A percentile compares a stretch with the other conserved stretches of the same genome.
Conservation (phyloP, 1,284 basidiomycete genomes). For the Heterobasidion annosum region DNA sequence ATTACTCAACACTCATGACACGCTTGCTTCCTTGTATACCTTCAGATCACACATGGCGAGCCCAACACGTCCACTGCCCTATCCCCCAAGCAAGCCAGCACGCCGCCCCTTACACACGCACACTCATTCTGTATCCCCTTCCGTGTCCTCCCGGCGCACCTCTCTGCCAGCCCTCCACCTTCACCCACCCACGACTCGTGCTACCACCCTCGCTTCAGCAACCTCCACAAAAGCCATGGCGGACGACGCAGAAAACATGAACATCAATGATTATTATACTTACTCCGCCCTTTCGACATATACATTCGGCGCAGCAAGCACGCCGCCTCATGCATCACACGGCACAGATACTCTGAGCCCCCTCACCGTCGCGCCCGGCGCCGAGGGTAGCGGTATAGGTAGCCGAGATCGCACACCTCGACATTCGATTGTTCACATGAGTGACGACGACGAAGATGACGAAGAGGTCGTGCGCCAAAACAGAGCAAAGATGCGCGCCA, state of each 20-base stretch:
- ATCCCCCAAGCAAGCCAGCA: constrained; percentile 12
- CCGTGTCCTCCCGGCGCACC: constrained; percentile 8
- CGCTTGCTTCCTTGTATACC: constrained; percentile 1
- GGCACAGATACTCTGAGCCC: constrained; percentile 21
- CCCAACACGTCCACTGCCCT: constrained; percentile 10
- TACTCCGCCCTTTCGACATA: constrained; percentile 28
- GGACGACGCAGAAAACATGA: constrained; percentile 11
- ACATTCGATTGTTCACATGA: constrained; percentile 22
- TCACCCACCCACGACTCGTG: constrained; percentile 11
- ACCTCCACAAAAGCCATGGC: constrained; percentile 8
- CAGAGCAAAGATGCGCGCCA: constrained; percentile 36
- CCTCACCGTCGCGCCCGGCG: constrained; percentile 13
- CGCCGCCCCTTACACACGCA: constrained; percentile 11
- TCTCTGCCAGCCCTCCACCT: constrained; percentile 18
- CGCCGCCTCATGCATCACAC: constrained; percentile 15
- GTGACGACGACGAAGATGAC: constrained; percentile 20
- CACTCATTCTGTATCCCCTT: constrained; percentile 9
- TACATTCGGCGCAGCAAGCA: constrained; percentile 27
- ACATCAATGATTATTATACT: constrained; percentile 21
- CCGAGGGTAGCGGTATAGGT: constrained; percentile 10
- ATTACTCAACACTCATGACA: not conserved
- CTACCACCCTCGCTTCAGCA: constrained; percentile 7
- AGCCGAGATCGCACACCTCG: constrained; percentile 26
- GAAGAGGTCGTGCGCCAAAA: constrained; percentile 23
- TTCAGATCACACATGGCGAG: constrained; percentile 6